Conservation (phyloP, 331 rosid species). For the Saraca asoca region DNA sequence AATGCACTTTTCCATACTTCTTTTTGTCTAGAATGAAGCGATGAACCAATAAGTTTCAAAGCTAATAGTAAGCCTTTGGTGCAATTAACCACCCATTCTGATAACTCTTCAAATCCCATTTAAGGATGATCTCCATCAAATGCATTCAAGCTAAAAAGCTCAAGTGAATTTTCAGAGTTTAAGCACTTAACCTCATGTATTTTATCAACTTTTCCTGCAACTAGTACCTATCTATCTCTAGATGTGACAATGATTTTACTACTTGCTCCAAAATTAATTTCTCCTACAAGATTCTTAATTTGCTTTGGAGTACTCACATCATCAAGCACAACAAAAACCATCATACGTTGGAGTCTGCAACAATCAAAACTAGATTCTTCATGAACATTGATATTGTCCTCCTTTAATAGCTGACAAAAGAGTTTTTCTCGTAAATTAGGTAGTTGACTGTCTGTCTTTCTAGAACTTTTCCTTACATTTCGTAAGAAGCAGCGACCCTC, state of each 20-base stretch:
- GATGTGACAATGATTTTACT: background rate
- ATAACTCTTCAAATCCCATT: background rate
- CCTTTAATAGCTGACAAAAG: background rate
- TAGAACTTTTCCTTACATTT: background rate
- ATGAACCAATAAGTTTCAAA: background rate
- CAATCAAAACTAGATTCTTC: background rate
- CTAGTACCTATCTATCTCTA: background rate
- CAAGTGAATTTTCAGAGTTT: background rate
- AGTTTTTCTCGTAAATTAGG: background rate
- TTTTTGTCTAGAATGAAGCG: background rate
- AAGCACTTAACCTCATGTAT: background rate
- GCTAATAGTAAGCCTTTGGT: background rate
- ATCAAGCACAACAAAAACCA: background rate
- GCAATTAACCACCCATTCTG: background rate
- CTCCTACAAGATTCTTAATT: background rate
- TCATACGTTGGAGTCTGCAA: background rate
- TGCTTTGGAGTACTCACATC: background rate
- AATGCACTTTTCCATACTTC: background rate
- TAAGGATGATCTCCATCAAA: background rate
- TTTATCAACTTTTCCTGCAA: background rate
- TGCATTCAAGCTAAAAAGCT: background rate
- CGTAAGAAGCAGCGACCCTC: background rate
- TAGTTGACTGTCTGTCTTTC: background rate
- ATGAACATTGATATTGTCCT: background rate
- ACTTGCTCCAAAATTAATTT: background rate